Base-by-base conservation (phyloP, 306 rosid species). In the Corylus avellana region DNA sequence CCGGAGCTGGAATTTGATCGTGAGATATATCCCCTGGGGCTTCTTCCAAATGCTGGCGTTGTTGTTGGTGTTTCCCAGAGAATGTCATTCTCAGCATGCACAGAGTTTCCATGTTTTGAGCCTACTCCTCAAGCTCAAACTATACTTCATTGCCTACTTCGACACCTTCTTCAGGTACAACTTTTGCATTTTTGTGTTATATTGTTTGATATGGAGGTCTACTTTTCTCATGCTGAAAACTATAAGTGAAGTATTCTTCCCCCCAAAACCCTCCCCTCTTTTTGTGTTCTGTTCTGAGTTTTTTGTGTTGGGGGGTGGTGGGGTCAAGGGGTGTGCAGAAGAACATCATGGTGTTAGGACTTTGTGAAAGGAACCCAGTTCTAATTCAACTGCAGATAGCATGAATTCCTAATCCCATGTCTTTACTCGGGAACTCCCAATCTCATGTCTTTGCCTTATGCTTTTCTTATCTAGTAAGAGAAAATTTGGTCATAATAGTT, bases 121-220 rank as follows among this genome's bases (percentile, higher is more conserved):
- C 98, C 98, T 79, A 86, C 98, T 78, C 98, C 98, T 80, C 98
- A 95, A 85, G 98, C 97, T 77, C 98, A 95, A 83, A 95, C 98
- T 81, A 95, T 95, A 83, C 81, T 95, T 79, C 98, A 95, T 86
- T 95, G 98, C 82, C 90, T 92, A 25, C 92, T 92, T 37, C 90
- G 98, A 55, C 98, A 95, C 85, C 96, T 95, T 88, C 92, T 95
- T 88, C 98, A 95, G 98, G 98, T 92, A 91, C 69, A 48, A 59
- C 47, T 78, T 77, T 67, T 61, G 74, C 58, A 22, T 5, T 16
- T 35, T 69, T 57, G 53, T 73, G 6, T 32, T 54, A 16, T 8
- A 0, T n/a, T 53, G 11, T 35, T 73, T 73, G 64, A 54, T 14
- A 55, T 50, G 72, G 27, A 18, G 8, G 29, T 44, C 72, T 20